Conservation (phyloP, 1,139 yeast species). For the Scheffersomyces titani region DNA sequence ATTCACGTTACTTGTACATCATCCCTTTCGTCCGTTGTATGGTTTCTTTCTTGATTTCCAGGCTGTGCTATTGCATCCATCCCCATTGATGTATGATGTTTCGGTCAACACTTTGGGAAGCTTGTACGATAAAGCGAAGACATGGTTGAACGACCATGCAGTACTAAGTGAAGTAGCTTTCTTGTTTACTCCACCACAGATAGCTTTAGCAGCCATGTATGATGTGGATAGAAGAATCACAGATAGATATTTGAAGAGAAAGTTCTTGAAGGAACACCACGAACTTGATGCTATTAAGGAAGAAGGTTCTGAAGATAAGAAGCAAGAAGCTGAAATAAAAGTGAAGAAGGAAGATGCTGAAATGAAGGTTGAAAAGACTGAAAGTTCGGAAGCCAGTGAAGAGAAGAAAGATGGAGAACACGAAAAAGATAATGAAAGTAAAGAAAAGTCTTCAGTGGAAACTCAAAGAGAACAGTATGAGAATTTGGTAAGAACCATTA, state of each 20-base stretch:
- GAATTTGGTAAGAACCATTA: conserved; percentile 43
- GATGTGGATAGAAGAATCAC: conserved; percentile 65
- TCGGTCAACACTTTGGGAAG: conserved; percentile 48
- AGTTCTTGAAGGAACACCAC: conserved; percentile 38
- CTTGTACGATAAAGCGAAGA: conserved; percentile 69
- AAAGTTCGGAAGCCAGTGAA: background rate
- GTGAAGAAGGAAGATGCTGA: conserved; percentile 11
- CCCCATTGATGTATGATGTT: conserved; percentile 37
- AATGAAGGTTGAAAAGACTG: conserved; percentile 4
- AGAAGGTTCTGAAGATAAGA: conserved; percentile 9
- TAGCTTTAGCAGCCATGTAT: conserved; percentile 84
- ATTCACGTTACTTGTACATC: conserved; percentile 84
- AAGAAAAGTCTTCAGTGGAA: conserved; percentile 1
- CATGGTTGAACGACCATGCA: conserved; percentile 60
- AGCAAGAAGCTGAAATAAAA: conserved; percentile 18
- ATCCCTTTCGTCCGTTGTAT: conserved; percentile 82
- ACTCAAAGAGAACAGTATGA: conserved; percentile 35
- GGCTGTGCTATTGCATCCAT: conserved; percentile 49
- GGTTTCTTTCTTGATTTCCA: conserved; percentile 92
- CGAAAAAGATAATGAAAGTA: conserved; percentile 1
- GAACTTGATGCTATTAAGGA: conserved; percentile 14
- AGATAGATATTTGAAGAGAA: conserved; percentile 62
- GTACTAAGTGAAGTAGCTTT: conserved; percentile 76
- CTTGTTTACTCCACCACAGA: conserved; percentile 89
- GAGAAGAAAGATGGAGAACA: conserved; percentile 3